Base-by-base conservation (phyloP, 768 basidiomycete genomes). In the Butyriboletus loyo region DNA sequence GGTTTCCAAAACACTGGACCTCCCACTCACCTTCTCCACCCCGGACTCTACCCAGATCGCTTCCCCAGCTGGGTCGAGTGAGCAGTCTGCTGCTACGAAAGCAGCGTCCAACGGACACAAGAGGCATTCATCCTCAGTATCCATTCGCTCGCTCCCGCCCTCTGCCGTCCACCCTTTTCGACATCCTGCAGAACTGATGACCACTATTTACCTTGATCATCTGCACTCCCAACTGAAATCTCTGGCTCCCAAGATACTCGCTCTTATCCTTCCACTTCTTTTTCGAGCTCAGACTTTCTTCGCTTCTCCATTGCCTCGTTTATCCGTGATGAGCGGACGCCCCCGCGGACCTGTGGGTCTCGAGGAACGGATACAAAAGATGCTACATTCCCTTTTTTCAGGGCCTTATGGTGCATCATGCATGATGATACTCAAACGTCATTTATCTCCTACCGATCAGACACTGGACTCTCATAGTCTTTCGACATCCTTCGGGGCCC, bases 241-340 rank as follows among this genome's bases (percentile, higher is more conserved):
- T 15, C 73, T 89, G 15, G 73, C 84, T 6, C 77, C 84, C 7
- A 67, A 67, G 11, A 76, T 79, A 59, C 77, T 89, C 32, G 64
- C 70, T 13, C 59, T 70, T 32, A 82, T 90, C 47, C 73, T 90
- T n/a, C 85, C 86, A 0, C 73, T 86, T 31, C 79, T 92, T n/a
- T 87, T 89, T 62, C 83, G 86, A 17, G 79, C 79, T 21, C 75
- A 87, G 22, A 81, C 85, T 1, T 83, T 80, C 59, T 86, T 80
- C 61, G 74, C 82, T 4, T 77, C 82, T 3, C 82, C 87, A 2
- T 77, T 92, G 15, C 86, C 89, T 36, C 80, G 85, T 8, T 70
- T 92, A 10, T 81, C 85, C 6, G 73, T 89, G 37, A 73, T 73
- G 45, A 65, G 65, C 53, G 65, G 77, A 34, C 62, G 68, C 22